These are phyloP conservation scores for Helicocarpus griseus DNA, from an alignment of 2,329 filamentous ascomycete species.

Conservation along the genomic window DNA sequence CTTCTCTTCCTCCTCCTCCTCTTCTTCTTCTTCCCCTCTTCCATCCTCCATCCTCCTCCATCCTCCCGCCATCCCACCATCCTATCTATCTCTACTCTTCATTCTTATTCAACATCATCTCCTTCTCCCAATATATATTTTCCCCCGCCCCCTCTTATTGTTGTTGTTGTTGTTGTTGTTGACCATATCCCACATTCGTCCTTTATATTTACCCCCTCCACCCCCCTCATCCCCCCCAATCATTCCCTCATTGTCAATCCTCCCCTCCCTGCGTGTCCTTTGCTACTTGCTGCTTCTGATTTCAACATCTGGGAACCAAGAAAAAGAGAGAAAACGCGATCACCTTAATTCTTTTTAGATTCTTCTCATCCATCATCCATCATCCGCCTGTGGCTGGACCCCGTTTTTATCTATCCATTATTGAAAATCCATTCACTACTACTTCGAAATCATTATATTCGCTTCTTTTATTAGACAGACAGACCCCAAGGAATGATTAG, in stretches of 20 bases:
- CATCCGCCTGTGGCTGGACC: slow-evolving; percentile 32
- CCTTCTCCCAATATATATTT: slow-evolving; percentile 12
- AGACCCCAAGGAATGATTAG: slow-evolving; percentile 35
- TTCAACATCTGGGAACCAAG: not conserved
- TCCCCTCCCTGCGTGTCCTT: not conserved
- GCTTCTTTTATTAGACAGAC: too few relatives aligned
- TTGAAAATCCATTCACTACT: slow-evolving; percentile 4
- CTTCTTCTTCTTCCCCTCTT: slow-evolving; percentile 13
- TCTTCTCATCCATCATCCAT: slow-evolving; percentile 12
- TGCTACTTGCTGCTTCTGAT: not conserved
- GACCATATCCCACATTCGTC: not conserved
- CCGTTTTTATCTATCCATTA: slow-evolving; percentile 14
- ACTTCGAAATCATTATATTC: slow-evolving; percentile 10
- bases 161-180: slow-evolving; percentile 3
- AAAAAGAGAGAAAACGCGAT: slow-evolving; percentile 4
- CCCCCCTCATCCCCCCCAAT: not conserved
- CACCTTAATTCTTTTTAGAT: slow-evolving; percentile 7
- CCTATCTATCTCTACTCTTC: too few relatives aligned
- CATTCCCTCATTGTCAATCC: not conserved
- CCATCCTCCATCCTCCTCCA: slow-evolving; percentile 14
- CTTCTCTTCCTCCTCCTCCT: slow-evolving; percentile 13
- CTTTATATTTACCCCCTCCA: not conserved
- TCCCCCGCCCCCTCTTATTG: slow-evolving; percentile 15
- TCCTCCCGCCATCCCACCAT: slow-evolving; percentile 10
- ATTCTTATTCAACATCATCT: slow-evolving; percentile 12